A percentile compares a stretch with the other conserved stretches of the same genome.
phyloP scores from a whole-genome alignment of 2,329 filamentous ascomycete genomes.

The Sarocladium oryzae region DNA sequence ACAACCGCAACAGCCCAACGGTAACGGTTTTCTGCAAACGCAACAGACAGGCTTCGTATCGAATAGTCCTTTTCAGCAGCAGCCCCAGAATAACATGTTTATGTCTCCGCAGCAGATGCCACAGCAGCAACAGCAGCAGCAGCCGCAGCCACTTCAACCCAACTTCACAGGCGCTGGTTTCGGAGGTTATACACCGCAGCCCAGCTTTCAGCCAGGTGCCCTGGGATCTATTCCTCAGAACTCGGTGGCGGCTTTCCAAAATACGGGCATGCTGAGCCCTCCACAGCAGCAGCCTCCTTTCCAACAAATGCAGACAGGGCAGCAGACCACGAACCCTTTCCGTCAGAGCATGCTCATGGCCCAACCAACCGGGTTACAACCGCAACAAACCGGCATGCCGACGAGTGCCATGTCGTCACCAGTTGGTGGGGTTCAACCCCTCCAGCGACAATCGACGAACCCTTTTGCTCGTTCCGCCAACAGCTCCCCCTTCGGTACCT shows the following conservation, averaged over 20 bases:
- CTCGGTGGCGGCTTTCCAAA: slow-evolving; percentile 44
- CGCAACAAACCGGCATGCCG: slow-evolving; percentile 19
- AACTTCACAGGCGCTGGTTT: slow-evolving; percentile 69
- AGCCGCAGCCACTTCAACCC: slow-evolving; percentile 37
- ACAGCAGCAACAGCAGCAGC: slow-evolving; percentile 30
- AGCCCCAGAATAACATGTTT: slow-evolving; percentile 13
- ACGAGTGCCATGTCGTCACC: slow-evolving; percentile 25
- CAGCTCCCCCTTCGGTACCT: slow-evolving; percentile 22
- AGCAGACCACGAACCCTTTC: slow-evolving; percentile 80
- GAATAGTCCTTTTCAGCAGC: slow-evolving; percentile 28
- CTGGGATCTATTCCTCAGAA: slow-evolving; percentile 55
- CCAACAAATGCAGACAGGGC: slow-evolving; percentile 42
- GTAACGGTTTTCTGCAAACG: slow-evolving; percentile 7
- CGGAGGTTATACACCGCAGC: slow-evolving; percentile 70
- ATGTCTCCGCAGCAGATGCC: slow-evolving; percentile 27
- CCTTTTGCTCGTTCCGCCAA: slow-evolving; percentile 70
- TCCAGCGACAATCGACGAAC: slow-evolving; percentile 66
- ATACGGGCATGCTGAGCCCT: slow-evolving; percentile 15
- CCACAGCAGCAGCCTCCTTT: slow-evolving; percentile 18
- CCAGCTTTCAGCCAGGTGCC: slow-evolving; percentile 44
- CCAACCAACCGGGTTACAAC: slow-evolving; percentile 44
- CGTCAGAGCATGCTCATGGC: slow-evolving; percentile 76
- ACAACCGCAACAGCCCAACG: slow-evolving; percentile 7
- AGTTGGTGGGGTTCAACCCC: slow-evolving; percentile 34
- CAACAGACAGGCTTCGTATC: slow-evolving; percentile 19